Evolutionary conservation across 164 flowering plant genomes (phyloP).

Genomic region (Tetracentron sinense): DNA sequence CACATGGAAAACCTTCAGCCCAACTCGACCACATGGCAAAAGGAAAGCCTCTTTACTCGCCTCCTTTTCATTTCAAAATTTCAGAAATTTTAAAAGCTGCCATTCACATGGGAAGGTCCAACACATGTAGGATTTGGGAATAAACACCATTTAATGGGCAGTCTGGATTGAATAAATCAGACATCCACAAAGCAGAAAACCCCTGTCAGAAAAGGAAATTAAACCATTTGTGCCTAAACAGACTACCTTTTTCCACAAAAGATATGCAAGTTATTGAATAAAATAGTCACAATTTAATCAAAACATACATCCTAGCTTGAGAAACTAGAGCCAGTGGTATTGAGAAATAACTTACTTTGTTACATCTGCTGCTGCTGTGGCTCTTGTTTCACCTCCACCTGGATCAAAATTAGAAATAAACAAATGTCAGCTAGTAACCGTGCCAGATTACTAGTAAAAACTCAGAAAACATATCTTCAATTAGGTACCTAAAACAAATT

Average conservation of each 20-base stretch:
- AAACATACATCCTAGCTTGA: too few relatives aligned
- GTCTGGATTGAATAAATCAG: not conserved
- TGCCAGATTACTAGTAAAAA: not conserved
- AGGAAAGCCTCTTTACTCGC: too few relatives aligned
- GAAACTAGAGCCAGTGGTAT: not conserved
- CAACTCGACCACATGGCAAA: too few relatives aligned
- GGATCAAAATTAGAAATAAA: constrained; percentile 24
- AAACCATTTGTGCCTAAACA: not conserved
- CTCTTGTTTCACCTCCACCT: constrained; percentile 56
- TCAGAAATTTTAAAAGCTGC: not conserved
- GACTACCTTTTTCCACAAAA: not conserved
- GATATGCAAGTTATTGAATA: not conserved
- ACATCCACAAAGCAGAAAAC: not conserved
- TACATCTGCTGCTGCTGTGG: constrained; percentile 54
- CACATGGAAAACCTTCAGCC: too few relatives aligned
- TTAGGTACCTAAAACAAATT: too few relatives aligned
- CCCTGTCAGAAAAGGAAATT: not conserved
- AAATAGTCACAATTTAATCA: not conserved
- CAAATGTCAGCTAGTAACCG: not conserved
- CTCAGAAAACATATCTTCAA: too few relatives aligned
- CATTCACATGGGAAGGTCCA: not conserved
- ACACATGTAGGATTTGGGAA: not conserved
- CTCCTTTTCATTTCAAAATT: too few relatives aligned
- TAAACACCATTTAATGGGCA: not conserved
- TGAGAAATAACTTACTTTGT: constrained; percentile 55